Evolutionary conservation across 352 stramenopile species (phyloP), one percentile per base, ranked within the genome.

Genomic region (Phytopythium mirpurense): DNA sequence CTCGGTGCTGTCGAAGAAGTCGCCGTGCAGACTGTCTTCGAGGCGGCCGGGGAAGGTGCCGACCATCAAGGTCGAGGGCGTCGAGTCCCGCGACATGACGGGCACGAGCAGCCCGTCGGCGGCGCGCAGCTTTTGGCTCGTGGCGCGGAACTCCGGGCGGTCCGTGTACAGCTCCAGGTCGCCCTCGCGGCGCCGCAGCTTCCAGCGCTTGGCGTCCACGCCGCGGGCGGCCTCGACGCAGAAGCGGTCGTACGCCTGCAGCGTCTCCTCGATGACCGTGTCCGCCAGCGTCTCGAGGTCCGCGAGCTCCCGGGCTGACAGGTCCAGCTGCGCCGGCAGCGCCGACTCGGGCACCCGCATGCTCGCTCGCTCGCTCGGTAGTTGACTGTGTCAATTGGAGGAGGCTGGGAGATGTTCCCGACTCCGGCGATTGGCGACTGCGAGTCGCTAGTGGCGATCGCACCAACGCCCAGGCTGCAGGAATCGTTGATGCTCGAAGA

Each of bases 1-100:
- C n/a, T 72, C 63, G 44, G 74, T 63, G 53, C 67, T 71, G 49
- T 83, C 56, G 12, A 81, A 65, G 15, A 80, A 70, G 40, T 60
- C 72, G 46, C 80, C 73, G 55, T 82, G 78, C 45, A 84, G 75
- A 24, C 68, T 54, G 46, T 84, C 73, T 14, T 75, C 60, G n/a
- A 72, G 50, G 3, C 60, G 61, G 3, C 70, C 72, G 23, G 68
- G 59, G 26, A 83, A 56, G 37, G 66, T 67, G 5, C 72, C 72
- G 40, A 71, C 57, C 29, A 67, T 62, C 36, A 76, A 60, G 8
- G 68, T 51, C 1, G 71, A 58, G 18, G 67, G 67, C 18, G 60
- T 58, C 10, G 69, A 64, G 15, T 70, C 65, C 45, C 62, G 65
- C 40, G 62, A 63, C 15, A 61, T 47, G 6, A 71, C 59, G 9